A percentile compares a stretch with the other conserved stretches of the same genome.
phyloP scores from a whole-genome alignment of 2,329 filamentous ascomycete species.

The Paramyrothecium roridum region DNA sequence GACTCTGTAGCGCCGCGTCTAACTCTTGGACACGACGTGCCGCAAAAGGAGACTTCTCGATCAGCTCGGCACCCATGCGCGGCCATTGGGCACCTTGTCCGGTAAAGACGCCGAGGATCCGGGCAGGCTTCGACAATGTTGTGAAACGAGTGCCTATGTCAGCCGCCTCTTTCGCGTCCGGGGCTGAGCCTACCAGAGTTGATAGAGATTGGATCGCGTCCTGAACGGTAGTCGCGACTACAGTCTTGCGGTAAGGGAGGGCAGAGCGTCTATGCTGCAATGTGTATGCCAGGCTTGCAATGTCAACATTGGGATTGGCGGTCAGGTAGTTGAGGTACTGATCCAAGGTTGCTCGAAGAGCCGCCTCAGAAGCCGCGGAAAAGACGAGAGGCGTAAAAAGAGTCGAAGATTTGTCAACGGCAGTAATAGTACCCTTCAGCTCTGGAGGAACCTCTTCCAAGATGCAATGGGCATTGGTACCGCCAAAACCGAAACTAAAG shows the following conservation, averaged over 20 bases:
- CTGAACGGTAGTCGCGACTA: neutral
- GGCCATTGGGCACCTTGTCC: constrained; percentile 11
- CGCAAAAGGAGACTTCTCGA: neutral
- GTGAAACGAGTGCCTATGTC: constrained; percentile 13
- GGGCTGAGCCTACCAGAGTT: neutral
- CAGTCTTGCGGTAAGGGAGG: constrained; percentile 1
- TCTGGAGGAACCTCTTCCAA: constrained; percentile 32
- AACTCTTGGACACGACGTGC: neutral
- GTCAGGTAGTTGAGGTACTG: neutral
- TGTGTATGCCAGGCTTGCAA: neutral
- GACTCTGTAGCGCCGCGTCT: neutral
- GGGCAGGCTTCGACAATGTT: constrained; percentile 17
- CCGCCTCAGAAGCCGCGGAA: neutral
- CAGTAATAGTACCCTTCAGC: constrained; percentile 2
- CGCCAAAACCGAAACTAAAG: constrained; percentile 37
- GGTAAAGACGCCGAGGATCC: constrained; percentile 14
- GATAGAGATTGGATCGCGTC: neutral
- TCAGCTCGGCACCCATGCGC: constrained; percentile 8
- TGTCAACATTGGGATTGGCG: neutral
- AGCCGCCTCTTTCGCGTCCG: constrained; percentile 18
- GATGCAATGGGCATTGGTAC: constrained; percentile 39
- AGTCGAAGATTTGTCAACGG: neutral
- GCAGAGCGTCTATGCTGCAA: neutral
- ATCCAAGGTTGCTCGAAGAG: neutral
- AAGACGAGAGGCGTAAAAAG: neutral